Percentiles rank a stretch among this genome's conserved stretches.
Conservation (phyloP, 257 asterid species). For the Phtheirospermum japonicum region DNA sequence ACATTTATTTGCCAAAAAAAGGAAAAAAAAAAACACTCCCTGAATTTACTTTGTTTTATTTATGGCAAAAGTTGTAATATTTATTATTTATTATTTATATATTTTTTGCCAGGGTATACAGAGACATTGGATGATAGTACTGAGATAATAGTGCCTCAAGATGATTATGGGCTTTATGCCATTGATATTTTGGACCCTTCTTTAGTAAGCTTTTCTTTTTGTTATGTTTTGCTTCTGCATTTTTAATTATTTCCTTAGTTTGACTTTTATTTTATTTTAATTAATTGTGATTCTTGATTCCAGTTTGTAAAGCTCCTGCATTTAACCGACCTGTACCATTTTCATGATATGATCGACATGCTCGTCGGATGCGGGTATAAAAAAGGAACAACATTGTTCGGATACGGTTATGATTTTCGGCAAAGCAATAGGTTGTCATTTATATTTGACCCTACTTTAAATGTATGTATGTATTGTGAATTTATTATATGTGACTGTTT, state of each 20-base stretch:
- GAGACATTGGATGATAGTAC: constrained; percentile 66
- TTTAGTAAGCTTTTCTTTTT: constrained; percentile 39
- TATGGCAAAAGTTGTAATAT: neutral
- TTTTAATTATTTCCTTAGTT: neutral
- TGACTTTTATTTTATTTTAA: constrained; percentile 5
- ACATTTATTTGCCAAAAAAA: too few relatives aligned
- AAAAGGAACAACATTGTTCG: constrained; percentile 88
- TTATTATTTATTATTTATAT: constrained; percentile 5
- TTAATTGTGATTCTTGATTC: constrained; percentile 23
- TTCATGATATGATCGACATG: constrained; percentile 94
- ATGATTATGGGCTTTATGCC: constrained; percentile 94
- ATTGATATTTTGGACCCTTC: constrained; percentile 98
- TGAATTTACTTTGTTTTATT: neutral
- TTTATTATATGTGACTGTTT: neutral
- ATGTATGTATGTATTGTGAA: neutral
- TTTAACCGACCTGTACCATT: constrained; percentile 67
- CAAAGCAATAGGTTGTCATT: constrained; percentile 81
- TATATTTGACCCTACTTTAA: constrained; percentile 3
- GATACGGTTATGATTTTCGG: constrained; percentile 94
- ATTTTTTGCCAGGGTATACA: constrained; percentile 60
- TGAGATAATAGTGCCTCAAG: constrained; percentile 83
- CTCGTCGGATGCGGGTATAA: constrained; percentile 90
- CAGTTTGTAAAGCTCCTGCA: constrained; percentile 75
- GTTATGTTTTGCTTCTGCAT: neutral
- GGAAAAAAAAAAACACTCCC: too few relatives aligned